These are phyloP conservation scores for Aspergillus sp. DNA, from an alignment of 2,329 filamentous ascomycete genomes.

Conservation along the genomic window DNA sequence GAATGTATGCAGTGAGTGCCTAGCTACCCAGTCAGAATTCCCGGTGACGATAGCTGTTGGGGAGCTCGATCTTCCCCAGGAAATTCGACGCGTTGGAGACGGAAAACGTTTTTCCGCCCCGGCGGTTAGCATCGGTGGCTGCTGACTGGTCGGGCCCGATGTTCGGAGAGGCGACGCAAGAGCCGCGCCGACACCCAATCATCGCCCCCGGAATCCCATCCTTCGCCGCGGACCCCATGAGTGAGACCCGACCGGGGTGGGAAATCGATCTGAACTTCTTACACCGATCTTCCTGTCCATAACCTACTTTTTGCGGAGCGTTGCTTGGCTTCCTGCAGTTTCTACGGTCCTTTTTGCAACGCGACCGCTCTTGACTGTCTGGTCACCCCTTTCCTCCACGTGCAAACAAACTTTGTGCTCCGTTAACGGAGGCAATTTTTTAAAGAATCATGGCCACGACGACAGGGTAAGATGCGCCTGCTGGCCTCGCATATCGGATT, in stretches of 20 bases:
- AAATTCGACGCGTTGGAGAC: slow-evolving; percentile 18
- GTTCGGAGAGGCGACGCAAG: slow-evolving; percentile 13
- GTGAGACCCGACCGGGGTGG: not conserved
- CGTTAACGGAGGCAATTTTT: slow-evolving; percentile 15
- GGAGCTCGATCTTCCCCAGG: slow-evolving; percentile 5
- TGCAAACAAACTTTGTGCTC: slow-evolving; percentile 7
- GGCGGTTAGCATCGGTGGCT: slow-evolving; percentile 14
- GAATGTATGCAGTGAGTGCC: too few relatives aligned
- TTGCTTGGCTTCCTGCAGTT: not conserved
- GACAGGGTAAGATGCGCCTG: slow-evolving; percentile 40
- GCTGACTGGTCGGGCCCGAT: slow-evolving; percentile 12
- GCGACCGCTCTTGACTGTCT: not conserved
- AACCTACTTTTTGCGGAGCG: not conserved
- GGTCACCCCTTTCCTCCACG: not conserved
- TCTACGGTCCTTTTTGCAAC: not conserved
- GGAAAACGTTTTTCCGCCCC: slow-evolving; percentile 18
- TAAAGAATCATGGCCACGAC: slow-evolving; percentile 55
- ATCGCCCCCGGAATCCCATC: slow-evolving; percentile 2
- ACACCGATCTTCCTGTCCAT: not conserved
- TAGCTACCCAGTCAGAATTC: too few relatives aligned
- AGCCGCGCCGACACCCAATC: not conserved
- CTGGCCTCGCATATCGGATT: not conserved
- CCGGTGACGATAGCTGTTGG: not conserved
- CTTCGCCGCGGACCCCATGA: not conserved
- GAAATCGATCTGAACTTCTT: not conserved